phyloP scores from a whole-genome alignment of 2,329 filamentous ascomycete species.

The Fusarium euwallaceae region DNA sequence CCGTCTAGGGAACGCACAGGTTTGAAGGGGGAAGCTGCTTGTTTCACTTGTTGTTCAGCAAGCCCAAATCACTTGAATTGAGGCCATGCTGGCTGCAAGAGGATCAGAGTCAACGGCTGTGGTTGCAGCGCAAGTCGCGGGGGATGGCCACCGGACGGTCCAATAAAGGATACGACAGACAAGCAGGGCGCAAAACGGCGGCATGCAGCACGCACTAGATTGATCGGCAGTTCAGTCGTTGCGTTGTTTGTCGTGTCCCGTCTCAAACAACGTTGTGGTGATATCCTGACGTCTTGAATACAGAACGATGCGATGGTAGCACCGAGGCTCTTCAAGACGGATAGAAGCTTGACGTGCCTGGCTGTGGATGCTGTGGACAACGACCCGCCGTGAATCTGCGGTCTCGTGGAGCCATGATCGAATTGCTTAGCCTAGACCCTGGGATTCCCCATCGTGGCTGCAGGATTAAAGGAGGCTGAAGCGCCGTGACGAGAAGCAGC shows the following conservation, averaged over 20 bases:
- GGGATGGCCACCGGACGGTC: not conserved
- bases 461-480: slow-evolving; percentile 28
- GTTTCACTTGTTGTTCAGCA: not conserved
- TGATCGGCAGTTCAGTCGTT: slow-evolving; percentile 17
- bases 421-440: slow-evolving; percentile 25
- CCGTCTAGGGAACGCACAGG: not conserved
- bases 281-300: not conserved
- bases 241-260: not conserved
- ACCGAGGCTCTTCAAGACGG: slow-evolving; percentile 3
- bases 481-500: not conserved
- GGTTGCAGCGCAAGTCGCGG: not conserved
- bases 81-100: not conserved
- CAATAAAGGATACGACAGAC: slow-evolving; percentile 2
- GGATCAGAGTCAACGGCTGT: slow-evolving; percentile 3
- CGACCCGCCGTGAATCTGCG: slow-evolving; percentile 5
- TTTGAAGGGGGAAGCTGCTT: not conserved
- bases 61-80: not conserved
- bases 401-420: slow-evolving; percentile 30
- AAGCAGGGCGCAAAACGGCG: not conserved
- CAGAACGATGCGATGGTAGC: not conserved
- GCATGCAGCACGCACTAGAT: slow-evolving; percentile 3
- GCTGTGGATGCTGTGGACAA: slow-evolving; percentile 9
- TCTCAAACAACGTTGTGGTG: not conserved
- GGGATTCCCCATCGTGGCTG: slow-evolving; percentile 26
- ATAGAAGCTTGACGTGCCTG: not conserved